These are phyloP conservation scores for Scopulariopsis brevicaulis DNA, from an alignment of 2,329 filamentous ascomycete species.

Conservation along the genomic window DNA sequence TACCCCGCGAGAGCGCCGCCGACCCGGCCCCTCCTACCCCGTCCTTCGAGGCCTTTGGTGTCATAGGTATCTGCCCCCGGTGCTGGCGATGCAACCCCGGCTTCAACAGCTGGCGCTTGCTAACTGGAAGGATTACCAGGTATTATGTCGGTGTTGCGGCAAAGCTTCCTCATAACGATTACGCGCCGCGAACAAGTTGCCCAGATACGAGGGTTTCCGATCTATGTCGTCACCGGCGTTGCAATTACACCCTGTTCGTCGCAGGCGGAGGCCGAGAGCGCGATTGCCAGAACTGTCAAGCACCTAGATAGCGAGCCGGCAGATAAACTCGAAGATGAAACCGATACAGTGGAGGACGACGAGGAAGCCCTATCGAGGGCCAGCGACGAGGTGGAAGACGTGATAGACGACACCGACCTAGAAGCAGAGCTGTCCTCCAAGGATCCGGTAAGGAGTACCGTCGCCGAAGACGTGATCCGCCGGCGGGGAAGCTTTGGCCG, in stretches of 20 bases:
- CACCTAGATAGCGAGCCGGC: constrained; percentile 13
- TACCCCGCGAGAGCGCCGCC: constrained; percentile 24
- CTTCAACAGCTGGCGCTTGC: not conserved
- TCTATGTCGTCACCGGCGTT: constrained; percentile 84
- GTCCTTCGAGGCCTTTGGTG: constrained; percentile 48
- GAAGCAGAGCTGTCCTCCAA: constrained; percentile 8
- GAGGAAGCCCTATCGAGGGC: constrained; percentile 15
- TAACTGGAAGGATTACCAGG: constrained; percentile 37
- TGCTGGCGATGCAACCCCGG: not conserved
- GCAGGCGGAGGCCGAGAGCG: constrained; percentile 58
- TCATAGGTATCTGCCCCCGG: constrained; percentile 32
- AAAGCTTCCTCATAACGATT: constrained; percentile 79
- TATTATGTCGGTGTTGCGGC: constrained; percentile 68
- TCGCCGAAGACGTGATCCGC: constrained; percentile 81
- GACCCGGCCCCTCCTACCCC: constrained; percentile 11
- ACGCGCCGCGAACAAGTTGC: constrained; percentile 81
- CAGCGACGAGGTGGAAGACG: constrained; percentile 32
- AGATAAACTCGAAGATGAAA: constrained; percentile 23
- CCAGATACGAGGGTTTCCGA: constrained; percentile 66
- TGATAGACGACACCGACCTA: constrained; percentile 18
- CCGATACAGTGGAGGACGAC: constrained; percentile 20
- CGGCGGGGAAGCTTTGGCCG: constrained; percentile 75
- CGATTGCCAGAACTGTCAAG: constrained; percentile 50
- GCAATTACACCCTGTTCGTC: constrained; percentile 81
- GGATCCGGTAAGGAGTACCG: constrained; percentile 35